Percentiles rank a stretch among this genome's conserved stretches.
These are phyloP conservation scores for Rhizopogon vulgaris DNA, from an alignment of 768 basidiomycete species.

Conservation along the genomic window DNA sequence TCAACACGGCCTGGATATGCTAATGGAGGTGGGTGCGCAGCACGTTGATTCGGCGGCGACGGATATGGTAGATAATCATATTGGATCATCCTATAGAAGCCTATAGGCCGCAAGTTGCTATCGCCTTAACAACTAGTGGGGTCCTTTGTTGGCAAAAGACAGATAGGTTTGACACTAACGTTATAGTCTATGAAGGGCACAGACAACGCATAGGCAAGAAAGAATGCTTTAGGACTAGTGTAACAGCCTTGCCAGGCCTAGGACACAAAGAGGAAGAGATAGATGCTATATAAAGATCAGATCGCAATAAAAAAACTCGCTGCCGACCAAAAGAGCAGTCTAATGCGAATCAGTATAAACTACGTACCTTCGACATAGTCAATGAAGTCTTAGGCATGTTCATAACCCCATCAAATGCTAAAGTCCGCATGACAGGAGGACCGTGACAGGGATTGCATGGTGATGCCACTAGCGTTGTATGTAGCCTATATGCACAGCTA, in stretches of 20 bases:
- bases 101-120: no score
- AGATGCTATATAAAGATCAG: background rate
- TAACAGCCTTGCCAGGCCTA: background rate
- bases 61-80: background rate
- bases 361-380: no score
- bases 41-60: background rate
- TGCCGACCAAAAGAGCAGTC: no score
- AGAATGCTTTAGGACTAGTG: background rate
- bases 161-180: background rate
- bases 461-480: no score
- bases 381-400: no score
- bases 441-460: no score
- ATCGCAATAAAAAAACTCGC: no score
- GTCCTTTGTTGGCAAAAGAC: background rate
- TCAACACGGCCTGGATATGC: background rate
- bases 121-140: background rate
- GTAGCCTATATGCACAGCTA: background rate
- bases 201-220: no score
- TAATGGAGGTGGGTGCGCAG: conserved; percentile 6
- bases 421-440: no score
- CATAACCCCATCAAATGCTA: no score
- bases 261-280: background rate
- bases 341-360: no score
- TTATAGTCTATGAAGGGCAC: background rate
- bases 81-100: background rate